These are phyloP conservation scores for Acanthamoeba rhysodes DNA, from an alignment of 208 protist genomes.

Conservation along the genomic window DNA sequence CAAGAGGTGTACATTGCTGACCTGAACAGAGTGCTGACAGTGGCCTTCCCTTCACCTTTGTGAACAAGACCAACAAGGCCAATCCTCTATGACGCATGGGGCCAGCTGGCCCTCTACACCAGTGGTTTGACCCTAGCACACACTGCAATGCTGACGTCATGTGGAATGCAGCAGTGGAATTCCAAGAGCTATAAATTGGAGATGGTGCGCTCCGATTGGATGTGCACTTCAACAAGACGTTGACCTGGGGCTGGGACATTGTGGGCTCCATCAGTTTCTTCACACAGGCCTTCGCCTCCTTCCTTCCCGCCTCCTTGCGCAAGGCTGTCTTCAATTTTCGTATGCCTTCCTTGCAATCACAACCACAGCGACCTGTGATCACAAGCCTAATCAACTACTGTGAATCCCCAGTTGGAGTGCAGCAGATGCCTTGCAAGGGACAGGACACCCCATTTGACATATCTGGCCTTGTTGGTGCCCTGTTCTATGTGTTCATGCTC, in stretches of 20 bases:
- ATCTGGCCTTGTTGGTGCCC: not conserved
- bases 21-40: not conserved
- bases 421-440: constrained; percentile 18
- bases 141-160: too few species aligned
- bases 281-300: not conserved
- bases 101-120: not conserved
- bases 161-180: constrained; percentile 4
- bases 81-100: not conserved
- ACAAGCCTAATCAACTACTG: too few species aligned
- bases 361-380: too few species aligned
- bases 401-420: constrained; percentile 18
- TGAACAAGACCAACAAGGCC: not conserved
- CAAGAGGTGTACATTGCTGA: constrained; percentile 19
- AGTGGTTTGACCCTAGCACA: not conserved
- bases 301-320: not conserved
- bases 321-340: constrained; percentile 54
- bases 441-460: constrained; percentile 41
- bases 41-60: not conserved
- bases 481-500: constrained; percentile 76
- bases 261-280: constrained; percentile 17
- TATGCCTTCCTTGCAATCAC: too few species aligned
- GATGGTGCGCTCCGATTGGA: not conserved
- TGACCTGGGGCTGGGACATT: constrained; percentile 45
- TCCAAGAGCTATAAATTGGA: not conserved
- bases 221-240: constrained; percentile 49